phyloP scores from a whole-genome alignment of 2,329 filamentous ascomycete species.

The Epichloe sp. region DNA sequence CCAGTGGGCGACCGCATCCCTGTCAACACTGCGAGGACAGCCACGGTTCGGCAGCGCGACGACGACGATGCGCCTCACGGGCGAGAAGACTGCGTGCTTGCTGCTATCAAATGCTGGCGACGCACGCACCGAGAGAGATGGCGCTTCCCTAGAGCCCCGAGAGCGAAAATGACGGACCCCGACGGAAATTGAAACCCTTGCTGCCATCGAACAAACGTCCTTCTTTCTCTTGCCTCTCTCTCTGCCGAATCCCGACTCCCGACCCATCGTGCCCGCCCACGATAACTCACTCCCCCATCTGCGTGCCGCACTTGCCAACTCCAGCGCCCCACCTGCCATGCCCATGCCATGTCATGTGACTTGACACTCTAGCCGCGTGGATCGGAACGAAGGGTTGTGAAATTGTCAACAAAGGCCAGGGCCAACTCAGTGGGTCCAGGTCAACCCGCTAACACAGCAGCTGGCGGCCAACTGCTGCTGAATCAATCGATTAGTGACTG shows the following conservation, averaged over 20 bases:
- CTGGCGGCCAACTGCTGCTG: no score
- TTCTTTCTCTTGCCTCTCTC: not conserved
- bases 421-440: not conserved
- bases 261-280: not conserved
- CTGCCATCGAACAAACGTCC: not conserved
- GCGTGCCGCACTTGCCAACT: no score
- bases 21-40: not conserved
- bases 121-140: no score
- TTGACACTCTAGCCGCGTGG: not conserved
- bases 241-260: not conserved
- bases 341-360: conserved; percentile 1
- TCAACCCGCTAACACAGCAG: no score
- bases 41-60: no score
- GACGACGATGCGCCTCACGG: no score
- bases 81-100: no score
- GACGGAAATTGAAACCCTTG: not conserved
- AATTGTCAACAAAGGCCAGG: not conserved
- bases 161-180: not conserved
- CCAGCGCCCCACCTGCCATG: not conserved
- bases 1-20: not conserved
- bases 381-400: not conserved
- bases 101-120: no score
- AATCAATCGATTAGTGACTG: no score
- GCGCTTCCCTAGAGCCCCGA: no score
- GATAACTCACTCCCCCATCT: not conserved